Conservation (phyloP, 148 eudicot genomes). For the Fagopyrum homotropicum region DNA sequence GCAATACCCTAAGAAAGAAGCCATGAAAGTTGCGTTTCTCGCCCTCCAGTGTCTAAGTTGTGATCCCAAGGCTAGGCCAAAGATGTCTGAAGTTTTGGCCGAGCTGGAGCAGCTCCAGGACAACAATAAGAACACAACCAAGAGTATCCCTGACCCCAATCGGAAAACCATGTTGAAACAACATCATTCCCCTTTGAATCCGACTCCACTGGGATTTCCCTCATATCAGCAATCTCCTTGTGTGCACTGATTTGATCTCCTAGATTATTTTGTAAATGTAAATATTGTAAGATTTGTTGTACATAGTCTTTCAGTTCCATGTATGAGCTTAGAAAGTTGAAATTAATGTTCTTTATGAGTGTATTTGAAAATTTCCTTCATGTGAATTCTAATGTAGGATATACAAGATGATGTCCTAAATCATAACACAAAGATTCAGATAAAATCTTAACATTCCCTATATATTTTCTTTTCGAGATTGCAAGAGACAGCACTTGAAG, state of each 20-base stretch:
- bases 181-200: constrained; percentile 32
- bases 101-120: constrained; percentile 61
- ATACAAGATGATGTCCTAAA: background rate
- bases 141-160: constrained; percentile 21
- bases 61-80: constrained; percentile 54
- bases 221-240: constrained; percentile 32
- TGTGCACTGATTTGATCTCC: constrained; percentile 20
- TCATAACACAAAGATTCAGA: background rate
- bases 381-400: background rate
- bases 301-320: background rate
- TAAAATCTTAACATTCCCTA: background rate
- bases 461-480: background rate
- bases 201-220: constrained; percentile 52
- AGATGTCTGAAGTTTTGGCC: constrained; percentile 59
- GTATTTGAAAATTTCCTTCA: background rate
- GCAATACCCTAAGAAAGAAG: constrained; percentile 71
- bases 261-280: background rate
- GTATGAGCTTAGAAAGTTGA: too few species aligned
- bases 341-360: background rate
- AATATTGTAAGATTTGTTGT: constrained; percentile 1
- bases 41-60: constrained; percentile 44
- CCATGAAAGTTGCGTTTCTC: constrained; percentile 49
- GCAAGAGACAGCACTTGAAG: background rate
- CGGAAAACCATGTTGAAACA: constrained; percentile 31
- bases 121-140: constrained; percentile 26